phyloP scores from a whole-genome alignment of 345 rosid species.

The Hibiscus trionum region DNA sequence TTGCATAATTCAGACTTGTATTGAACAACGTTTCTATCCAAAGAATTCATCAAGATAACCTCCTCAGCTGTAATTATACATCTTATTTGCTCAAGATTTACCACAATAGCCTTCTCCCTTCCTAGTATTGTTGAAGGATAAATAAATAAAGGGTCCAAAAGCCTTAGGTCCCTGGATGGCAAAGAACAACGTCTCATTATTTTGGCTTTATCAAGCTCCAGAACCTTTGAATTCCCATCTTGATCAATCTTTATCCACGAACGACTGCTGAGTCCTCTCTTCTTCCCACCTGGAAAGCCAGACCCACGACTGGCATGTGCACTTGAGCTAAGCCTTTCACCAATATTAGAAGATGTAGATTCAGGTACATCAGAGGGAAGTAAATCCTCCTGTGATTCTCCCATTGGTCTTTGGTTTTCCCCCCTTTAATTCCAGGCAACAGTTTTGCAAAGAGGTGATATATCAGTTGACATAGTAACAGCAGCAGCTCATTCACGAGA shows the following conservation, averaged over 20 bases:
- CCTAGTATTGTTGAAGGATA: slow-evolving; percentile 87
- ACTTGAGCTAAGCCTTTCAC: slow-evolving; percentile 34
- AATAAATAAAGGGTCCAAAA: slow-evolving; percentile 90
- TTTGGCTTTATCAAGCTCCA: slow-evolving; percentile 78
- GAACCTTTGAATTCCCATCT: slow-evolving; percentile 50
- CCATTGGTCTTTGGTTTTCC: slow-evolving; percentile 34
- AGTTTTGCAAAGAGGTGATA: slow-evolving; percentile 13
- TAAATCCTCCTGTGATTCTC: slow-evolving; percentile 31
- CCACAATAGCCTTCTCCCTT: slow-evolving; percentile 90
- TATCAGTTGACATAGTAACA: slow-evolving; percentile 21
- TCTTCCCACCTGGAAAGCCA: slow-evolving; percentile 49
- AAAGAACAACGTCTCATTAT: slow-evolving; percentile 92
- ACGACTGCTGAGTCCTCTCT: slow-evolving; percentile 83
- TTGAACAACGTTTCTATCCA: slow-evolving; percentile 65
- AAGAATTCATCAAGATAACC: slow-evolving; percentile 82
- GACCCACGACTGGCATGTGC: slow-evolving; percentile 35
- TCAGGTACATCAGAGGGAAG: slow-evolving; percentile 25
- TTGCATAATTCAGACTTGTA: slow-evolving; percentile 75
- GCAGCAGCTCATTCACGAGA: slow-evolving; percentile 6
- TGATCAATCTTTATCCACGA: slow-evolving; percentile 87
- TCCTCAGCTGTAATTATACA: slow-evolving; percentile 94
- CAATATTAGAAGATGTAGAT: slow-evolving; percentile 24
- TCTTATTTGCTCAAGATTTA: slow-evolving; percentile 85
- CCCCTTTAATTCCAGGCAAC: slow-evolving; percentile 17
- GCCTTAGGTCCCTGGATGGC: slow-evolving; percentile 87